Conservation (phyloP, 2,329 filamentous ascomycete genomes). For the Fusarium verrucosum region DNA sequence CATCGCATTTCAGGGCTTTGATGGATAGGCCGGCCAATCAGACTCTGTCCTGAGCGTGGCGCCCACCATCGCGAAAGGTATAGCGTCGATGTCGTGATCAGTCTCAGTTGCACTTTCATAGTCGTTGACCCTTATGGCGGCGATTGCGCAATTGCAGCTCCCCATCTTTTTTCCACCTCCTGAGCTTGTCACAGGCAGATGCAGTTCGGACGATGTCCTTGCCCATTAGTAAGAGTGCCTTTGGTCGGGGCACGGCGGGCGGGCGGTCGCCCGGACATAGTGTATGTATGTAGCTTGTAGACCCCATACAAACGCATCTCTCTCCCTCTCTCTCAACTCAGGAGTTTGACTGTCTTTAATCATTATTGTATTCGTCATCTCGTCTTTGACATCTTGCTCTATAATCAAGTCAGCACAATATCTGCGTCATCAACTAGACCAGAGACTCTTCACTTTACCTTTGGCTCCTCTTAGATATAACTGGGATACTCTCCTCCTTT, state of each 20-base stretch:
- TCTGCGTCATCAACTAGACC: conserved; percentile 41
- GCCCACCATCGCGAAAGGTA: conserved; percentile 56
- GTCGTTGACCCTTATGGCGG: conserved; percentile 45
- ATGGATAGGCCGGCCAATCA: conserved; percentile 51
- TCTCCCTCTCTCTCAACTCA: conserved; percentile 37
- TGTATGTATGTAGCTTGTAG: too few species aligned
- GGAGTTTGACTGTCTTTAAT: conserved; percentile 42
- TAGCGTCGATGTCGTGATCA: conserved; percentile 65
- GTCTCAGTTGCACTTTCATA: conserved; percentile 48
- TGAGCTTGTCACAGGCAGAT: conserved; percentile 36
- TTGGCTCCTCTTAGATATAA: conserved; percentile 28
- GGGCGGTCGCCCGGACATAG: conserved; percentile 45
- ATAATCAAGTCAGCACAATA: conserved; percentile 37
- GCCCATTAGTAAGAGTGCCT: conserved; percentile 43
- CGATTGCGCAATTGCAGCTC: conserved; percentile 51
- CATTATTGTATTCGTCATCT: conserved; percentile 36
- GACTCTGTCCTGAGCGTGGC: conserved; percentile 30
- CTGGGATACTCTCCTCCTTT: conserved; percentile 31
- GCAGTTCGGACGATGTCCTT: conserved; percentile 33
- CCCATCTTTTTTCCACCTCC: conserved; percentile 41
- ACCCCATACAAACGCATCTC: conserved; percentile 34
- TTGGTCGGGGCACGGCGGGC: conserved; percentile 38
- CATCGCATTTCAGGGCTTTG: conserved; percentile 36
- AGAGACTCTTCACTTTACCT: conserved; percentile 11
- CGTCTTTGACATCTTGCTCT: conserved; percentile 24